A percentile compares a stretch with the other conserved stretches of the same genome.
These are phyloP conservation scores for Alternaria arbusti DNA, from an alignment of 2,329 filamentous ascomycete genomes.

Conservation along the genomic window DNA sequence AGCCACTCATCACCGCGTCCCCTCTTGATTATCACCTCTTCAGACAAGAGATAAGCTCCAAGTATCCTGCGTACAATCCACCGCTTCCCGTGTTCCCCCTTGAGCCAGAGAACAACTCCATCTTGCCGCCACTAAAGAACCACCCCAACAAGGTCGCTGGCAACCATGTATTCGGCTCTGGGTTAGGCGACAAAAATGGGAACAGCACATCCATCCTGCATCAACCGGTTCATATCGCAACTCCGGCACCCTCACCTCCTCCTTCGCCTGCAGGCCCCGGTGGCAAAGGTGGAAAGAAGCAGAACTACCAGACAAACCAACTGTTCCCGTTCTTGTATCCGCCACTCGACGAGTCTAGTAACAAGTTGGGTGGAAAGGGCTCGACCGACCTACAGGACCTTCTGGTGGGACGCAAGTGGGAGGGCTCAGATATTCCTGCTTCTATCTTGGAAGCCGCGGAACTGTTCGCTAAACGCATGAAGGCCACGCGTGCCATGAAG, in stretches of 20 bases:
- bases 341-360: slow-evolving; percentile 85
- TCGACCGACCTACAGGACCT: slow-evolving; percentile 78
- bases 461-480: slow-evolving; percentile 85
- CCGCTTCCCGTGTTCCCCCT: slow-evolving; percentile 82
- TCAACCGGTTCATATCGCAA: slow-evolving; percentile 98
- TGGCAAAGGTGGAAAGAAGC: slow-evolving; percentile 95
- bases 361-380: slow-evolving; percentile 88
- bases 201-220: slow-evolving; percentile 77
- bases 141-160: slow-evolving; percentile 64
- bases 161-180: slow-evolving; percentile 59
- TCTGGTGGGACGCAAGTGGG: slow-evolving; percentile 84
- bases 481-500: slow-evolving; percentile 88
- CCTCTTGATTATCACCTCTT: slow-evolving; percentile 96
- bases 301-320: slow-evolving; percentile 99
- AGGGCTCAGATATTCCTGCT: slow-evolving; percentile 90
- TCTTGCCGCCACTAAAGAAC: slow-evolving; percentile 83
- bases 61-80: slow-evolving; percentile 95
- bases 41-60: slow-evolving; percentile 94
- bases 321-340: slow-evolving; percentile 98
- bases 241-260: slow-evolving; percentile 91
- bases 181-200: slow-evolving; percentile 55
- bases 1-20: slow-evolving; percentile 87
- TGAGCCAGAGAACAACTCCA: slow-evolving; percentile 88
- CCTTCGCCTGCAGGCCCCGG: slow-evolving; percentile 84
- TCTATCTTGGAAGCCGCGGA: slow-evolving; percentile 95